These are phyloP conservation scores for Zygnema cylindricum DNA, from an alignment of 139 green algal genomes.

Conservation along the genomic window DNA sequence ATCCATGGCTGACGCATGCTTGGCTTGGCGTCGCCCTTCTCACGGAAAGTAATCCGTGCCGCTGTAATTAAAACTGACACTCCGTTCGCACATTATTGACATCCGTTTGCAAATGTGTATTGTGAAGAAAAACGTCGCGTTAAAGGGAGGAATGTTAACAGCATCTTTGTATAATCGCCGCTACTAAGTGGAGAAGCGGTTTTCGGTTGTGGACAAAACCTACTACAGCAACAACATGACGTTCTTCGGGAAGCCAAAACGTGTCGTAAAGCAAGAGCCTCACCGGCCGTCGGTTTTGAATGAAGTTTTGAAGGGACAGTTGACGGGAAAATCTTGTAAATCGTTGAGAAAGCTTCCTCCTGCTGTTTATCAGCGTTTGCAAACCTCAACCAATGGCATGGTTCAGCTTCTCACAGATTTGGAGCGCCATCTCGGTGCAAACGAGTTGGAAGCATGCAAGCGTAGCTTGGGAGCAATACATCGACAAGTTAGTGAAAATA, in stretches of 20 bases:
- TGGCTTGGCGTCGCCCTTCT: too few species aligned
- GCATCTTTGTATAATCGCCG: too few species aligned
- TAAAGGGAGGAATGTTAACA: too few species aligned
- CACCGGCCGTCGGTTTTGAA: not conserved
- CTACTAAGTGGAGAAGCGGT: too few species aligned
- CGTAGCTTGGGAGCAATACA: slow-evolving; percentile 15
- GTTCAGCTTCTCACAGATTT: slow-evolving; percentile 37
- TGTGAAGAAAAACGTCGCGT: too few species aligned
- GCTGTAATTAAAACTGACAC: too few species aligned
- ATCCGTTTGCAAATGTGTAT: too few species aligned
- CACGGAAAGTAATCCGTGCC: too few species aligned
- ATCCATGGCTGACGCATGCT: too few species aligned
- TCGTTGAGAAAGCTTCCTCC: slow-evolving; percentile 34
- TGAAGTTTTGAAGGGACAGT: slow-evolving; percentile 14
- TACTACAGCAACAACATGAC: too few species aligned
- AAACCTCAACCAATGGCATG: slow-evolving; percentile 47
- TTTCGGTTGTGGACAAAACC: too few species aligned
- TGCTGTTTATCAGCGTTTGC: slow-evolving; percentile 42
- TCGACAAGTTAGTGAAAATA: slow-evolving; percentile 12
- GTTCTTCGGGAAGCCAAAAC: not conserved
- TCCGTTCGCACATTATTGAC: too few species aligned
- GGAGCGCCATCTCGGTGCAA: slow-evolving; percentile 14
- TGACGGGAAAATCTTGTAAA: slow-evolving; percentile 29
- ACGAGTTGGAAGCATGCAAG: slow-evolving; percentile 41
- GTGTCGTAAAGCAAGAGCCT: not conserved